Base-by-base conservation (phyloP, 371 early-diverging fungal genomes). In the Zopfochytrium polystomum region DNA sequence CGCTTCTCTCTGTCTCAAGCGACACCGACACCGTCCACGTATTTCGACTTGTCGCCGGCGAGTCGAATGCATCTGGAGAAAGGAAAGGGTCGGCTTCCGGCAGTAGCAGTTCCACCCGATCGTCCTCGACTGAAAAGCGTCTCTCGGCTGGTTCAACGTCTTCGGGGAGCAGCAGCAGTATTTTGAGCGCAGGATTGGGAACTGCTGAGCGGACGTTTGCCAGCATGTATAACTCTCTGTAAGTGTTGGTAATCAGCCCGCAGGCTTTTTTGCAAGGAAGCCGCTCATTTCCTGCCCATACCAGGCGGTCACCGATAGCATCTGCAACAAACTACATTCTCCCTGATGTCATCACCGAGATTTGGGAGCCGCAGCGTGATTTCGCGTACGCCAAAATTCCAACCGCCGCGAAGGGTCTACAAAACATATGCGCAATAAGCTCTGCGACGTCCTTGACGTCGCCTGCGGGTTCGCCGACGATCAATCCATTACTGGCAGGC, bases 11-110 rank as follows among this genome's bases (percentile, higher is more conserved):
- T 66, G 95, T 93, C 2, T 90, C 93, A 0, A 87, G 88, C 58
- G 96, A 91, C 57, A 89, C 95, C 0, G 95, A 96, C 51, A 97
- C 98, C 0, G 90, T 97, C n/a, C 98, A 97, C 65, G 89, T 97
- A n/a, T 97, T 91, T 76, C 87, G 87, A 54, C 64, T 96, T 22
- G 9, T 55, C 20, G 49, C 54, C 0, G 68, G 68, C 23, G 3
- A 42, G 55, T 3, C 35, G 48, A 48, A 58, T 52, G 38, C 31
- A 22, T 11, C 31, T 42, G 11, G 13, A 13, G 42, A n/a, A 42
- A 13, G 13, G 11, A 11, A 42, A 42, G n/a, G 42, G 11, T 13
- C 13, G 13, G 42, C 13, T 11, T 13, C 11, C n/a, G 42, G 42
- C n/a, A 13, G 13, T 42, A 42, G 13, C n/a, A n/a, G 42, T 13